Evolutionary conservation across 2,329 filamentous ascomycete species (phyloP).

Genomic region (Fusarium irregulare): DNA sequence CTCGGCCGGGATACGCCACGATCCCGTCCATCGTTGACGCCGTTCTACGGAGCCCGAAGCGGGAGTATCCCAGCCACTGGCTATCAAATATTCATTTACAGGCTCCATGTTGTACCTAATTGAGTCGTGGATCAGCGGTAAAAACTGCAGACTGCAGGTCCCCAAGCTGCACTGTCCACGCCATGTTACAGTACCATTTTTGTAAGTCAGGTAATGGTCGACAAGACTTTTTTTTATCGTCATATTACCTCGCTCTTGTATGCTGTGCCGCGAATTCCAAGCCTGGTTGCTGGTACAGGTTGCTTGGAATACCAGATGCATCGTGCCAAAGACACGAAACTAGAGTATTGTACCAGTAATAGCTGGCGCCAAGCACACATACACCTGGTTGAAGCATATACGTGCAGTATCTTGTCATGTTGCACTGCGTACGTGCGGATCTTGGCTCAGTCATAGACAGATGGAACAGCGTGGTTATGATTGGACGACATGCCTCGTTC

Average conservation of each 20-base stretch:
- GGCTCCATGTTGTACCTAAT: constrained; percentile 3
- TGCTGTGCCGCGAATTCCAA: constrained; percentile 13
- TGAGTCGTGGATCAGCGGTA: constrained; percentile 20
- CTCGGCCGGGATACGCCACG: constrained; percentile 24
- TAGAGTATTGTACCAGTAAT: constrained; percentile 31
- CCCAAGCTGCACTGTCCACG: neutral
- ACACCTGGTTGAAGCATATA: constrained; percentile 16
- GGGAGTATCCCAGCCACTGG: constrained; percentile 36
- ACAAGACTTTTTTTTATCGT: constrained; percentile 8
- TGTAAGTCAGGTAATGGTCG: constrained; percentile 2
- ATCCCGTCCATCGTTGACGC: constrained; percentile 14
- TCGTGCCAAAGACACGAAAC: constrained; percentile 8
- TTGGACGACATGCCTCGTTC: constrained; percentile 19
- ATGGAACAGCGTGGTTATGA: constrained; percentile 31
- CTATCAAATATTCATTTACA: constrained; percentile 19
- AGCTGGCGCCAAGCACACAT: constrained; percentile 32
- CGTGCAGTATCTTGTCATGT: constrained; percentile 33
- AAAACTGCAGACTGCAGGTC: constrained; percentile 32
- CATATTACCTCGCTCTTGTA: neutral
- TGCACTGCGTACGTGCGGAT: constrained; percentile 40
- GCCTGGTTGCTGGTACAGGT: constrained; percentile 1
- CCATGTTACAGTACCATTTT: constrained; percentile 1
- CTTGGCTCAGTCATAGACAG: constrained; percentile 41
- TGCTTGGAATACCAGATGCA: constrained; percentile 12
- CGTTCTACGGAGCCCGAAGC: constrained; percentile 28